phyloP scores from a whole-genome alignment of 1,284 basidiomycete species.

The Vanrija humicola region DNA sequence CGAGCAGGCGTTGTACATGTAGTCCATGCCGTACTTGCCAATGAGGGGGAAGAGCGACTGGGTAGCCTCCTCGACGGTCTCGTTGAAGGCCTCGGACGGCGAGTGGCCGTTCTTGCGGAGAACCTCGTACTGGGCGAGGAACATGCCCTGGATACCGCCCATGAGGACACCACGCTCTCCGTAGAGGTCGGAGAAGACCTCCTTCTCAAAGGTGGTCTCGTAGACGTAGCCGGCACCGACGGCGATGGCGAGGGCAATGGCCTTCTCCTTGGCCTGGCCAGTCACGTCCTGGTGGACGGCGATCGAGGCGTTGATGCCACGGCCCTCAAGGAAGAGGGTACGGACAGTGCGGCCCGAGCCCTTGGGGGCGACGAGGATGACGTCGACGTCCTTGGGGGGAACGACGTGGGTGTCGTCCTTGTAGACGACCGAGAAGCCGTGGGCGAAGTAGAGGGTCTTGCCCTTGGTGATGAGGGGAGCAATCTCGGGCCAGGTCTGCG shows the following conservation, averaged over 20 bases:
- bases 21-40: slow-evolving; percentile 96
- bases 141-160: slow-evolving; percentile 99
- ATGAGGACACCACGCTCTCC: slow-evolving; percentile 99
- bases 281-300: slow-evolving; percentile 74
- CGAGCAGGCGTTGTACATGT: slow-evolving; percentile 99
- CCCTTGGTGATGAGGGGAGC: slow-evolving; percentile 94
- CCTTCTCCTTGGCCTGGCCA: slow-evolving; percentile 97
- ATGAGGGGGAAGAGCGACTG: slow-evolving; percentile 97
- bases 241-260: slow-evolving; percentile 87
- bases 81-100: slow-evolving; percentile 97
- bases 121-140: slow-evolving; percentile 97
- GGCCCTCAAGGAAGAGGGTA: slow-evolving; percentile 98
- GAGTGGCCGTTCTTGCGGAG: slow-evolving; percentile 97
- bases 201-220: slow-evolving; percentile 99
- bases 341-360: slow-evolving; percentile 98
- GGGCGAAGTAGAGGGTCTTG: slow-evolving; percentile 99
- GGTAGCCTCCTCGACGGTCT: slow-evolving; percentile 99
- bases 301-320: slow-evolving; percentile 58
- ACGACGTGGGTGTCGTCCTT: slow-evolving; percentile 94
- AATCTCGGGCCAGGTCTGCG: slow-evolving; percentile 83
- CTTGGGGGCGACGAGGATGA: slow-evolving; percentile 98
- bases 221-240: slow-evolving; percentile 79
- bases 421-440: slow-evolving; percentile 99
- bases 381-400: slow-evolving; percentile 90
- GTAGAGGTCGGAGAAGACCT: slow-evolving; percentile 98